Percentiles rank a stretch among this genome's conserved stretches.
These are phyloP conservation scores for Backusella tarrabulga DNA, from an alignment of 192 early-diverging fungal species.

Conservation along the genomic window DNA sequence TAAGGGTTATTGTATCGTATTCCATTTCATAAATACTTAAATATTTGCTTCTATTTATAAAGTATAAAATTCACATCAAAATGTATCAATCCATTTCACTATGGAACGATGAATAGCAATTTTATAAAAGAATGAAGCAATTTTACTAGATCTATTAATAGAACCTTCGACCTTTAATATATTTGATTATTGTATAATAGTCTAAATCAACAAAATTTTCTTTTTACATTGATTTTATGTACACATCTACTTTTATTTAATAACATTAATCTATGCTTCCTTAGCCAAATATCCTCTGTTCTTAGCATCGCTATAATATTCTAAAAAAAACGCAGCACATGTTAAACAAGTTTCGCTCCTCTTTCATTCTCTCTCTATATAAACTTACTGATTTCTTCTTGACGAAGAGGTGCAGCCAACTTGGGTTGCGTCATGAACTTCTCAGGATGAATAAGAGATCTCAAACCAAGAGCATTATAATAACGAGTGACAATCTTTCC, in stretches of 20 bases:
- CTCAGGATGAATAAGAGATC: conserved; percentile 77
- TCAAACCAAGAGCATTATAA: conserved; percentile 70
- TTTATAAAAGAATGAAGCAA: no score
- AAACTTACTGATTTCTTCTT: conserved; percentile 54
- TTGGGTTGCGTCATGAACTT: conserved; percentile 73
- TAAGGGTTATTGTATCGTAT: no score
- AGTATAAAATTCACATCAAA: no score
- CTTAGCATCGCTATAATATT: conserved; percentile 12
- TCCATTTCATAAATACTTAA: no score
- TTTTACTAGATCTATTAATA: no score
- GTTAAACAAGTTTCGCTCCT: not conserved
- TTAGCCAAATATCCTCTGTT: conserved; percentile 12
- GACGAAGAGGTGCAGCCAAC: conserved; percentile 62
- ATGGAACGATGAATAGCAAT: no score
- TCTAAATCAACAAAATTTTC: not conserved
- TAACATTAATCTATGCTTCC: conserved; percentile 9
- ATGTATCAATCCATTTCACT: no score
- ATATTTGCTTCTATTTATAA: no score
- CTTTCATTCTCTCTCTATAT: not conserved
- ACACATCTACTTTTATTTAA: conserved; percentile 5
- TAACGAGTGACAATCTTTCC: conserved; percentile 82
- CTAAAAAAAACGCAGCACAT: not conserved
- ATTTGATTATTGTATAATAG: no score
- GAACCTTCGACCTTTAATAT: no score
- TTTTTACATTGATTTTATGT: not conserved